A percentile compares a stretch with the other conserved stretches of the same genome.
Conservation (phyloP, 768 basidiomycete species). For the Trametes cinnabarina region DNA sequence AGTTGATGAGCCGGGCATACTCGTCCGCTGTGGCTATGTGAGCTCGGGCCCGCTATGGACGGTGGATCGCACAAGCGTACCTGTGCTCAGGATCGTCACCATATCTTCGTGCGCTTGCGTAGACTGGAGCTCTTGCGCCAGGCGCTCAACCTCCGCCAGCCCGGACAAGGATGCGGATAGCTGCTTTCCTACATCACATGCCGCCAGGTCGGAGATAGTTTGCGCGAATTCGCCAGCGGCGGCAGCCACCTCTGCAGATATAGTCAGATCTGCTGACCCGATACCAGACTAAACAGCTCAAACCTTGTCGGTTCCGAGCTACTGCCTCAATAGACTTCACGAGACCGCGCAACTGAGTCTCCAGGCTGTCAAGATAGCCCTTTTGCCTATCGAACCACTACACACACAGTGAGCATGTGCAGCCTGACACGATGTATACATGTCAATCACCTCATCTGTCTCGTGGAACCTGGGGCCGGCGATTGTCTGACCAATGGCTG, state of each 20-base stretch:
- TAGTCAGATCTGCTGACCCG: not conserved
- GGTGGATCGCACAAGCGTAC: conserved; percentile 31
- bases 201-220: conserved; percentile 63
- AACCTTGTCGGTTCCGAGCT: conserved; percentile 79
- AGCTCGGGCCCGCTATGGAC: not conserved
- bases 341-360: conserved; percentile 82
- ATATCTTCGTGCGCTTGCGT: conserved; percentile 82
- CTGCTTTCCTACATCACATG: conserved; percentile 72
- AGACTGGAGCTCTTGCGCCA: conserved; percentile 70
- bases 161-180: conserved; percentile 68
- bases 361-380: conserved; percentile 81
- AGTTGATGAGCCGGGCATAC: conserved; percentile 87
- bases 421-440: not conserved
- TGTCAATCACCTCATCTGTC: conserved; percentile 70
- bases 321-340: conserved; percentile 85
- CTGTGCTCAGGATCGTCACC: conserved; percentile 74
- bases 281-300: conserved; percentile 12
- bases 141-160: conserved; percentile 72
- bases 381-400: conserved; percentile 94
- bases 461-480: conserved; percentile 83
- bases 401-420: not conserved
- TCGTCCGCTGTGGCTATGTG: conserved; percentile 62
- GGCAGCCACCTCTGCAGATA: conserved; percentile 55
- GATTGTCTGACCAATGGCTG: conserved; percentile 76
- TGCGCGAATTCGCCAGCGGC: conserved; percentile 81